Evolutionary conservation across 2,329 filamentous ascomycete genomes (phyloP), one percentile per base, ranked within the genome.

Genomic region (Xylariaceae sp.): DNA sequence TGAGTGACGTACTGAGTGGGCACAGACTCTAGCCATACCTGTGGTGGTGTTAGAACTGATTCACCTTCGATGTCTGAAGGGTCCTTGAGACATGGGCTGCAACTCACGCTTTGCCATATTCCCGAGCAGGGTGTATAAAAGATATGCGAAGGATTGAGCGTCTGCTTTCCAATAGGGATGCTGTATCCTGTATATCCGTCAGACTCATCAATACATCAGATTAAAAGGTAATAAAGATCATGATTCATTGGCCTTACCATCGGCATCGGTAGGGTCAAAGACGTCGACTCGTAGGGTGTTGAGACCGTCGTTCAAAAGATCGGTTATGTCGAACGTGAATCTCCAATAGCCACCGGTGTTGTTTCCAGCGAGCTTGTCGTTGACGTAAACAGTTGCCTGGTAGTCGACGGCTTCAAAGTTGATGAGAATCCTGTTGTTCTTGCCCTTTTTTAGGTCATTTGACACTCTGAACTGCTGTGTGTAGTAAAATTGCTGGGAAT

Each of bases 81-180:
- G 6, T 8, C 33, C 27, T n/a, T 16, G 12, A 7, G 4, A 12
- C 34, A 31, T 13, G 26, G 5, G 4, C 28, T n/a, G 11, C 21
- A 24, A 46, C 54, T 46, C 40, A 56, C 54, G 16, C 49, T 52
- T 36, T 85, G 82, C 83, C 83, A 87, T 47, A 87, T 85, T 4
- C 83, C 83, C 23, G 78, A 81, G 55, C 81, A 86, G 0, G 83
- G 77, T 0, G 77, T 78, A 56, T 50, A 50, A 23, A 83, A 86
- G 43, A 86, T 86, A 50, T 79, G 74, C 9, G 67, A 70, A 0
- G 73, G 76, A 0, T 59, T 62, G 1, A 71, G 53, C 0, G 71
- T 74, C 56, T 83, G 81, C 55, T 85, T 84, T 46, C 82, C 82
- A 30, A 83, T 70, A 0, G 81, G 81, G 29, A 82, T 79, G 9